Base-by-base conservation (phyloP, 495 filamentous ascomycete genomes). In the Ramalina peruviana region DNA sequence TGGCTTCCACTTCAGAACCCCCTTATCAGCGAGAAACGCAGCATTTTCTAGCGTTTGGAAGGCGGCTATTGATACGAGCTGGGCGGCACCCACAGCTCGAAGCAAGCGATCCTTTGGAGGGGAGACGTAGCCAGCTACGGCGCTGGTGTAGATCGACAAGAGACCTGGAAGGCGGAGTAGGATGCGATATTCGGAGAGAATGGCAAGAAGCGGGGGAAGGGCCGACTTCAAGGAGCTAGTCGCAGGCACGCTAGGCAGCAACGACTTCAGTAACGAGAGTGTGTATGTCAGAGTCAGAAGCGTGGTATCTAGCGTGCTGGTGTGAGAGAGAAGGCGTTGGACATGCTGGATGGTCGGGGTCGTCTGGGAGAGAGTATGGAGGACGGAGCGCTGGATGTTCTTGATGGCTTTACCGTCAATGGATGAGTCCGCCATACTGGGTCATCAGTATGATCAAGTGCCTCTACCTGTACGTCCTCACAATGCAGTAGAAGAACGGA, bases 11-110 rank as follows among this genome's bases (percentile, higher is more conserved):
- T 69, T 71, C 26, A 94, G 58, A 0, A 94, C 72, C 16, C 78
- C 77, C 56, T 86, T 85, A 19, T 67, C 61, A 5, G 81, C 75
- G 9, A 97, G 72, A 67, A 84, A 94, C 9, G 82, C 83, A 6
- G 72, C 78, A 63, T 95, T 95, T 71, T 97, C 90, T 27, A 94
- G 73, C 10, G 72, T 60, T 65, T 96, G 90, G 68, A 83, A 88
- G 4, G 72, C 54, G 13, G 82, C 61, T 62, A 81, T 83, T 16
- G 72, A 72, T 10, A 70, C 43, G 9, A 95, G 72, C 58, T 94
- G 86, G n/a, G 76, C 63, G 57, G 75, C 76, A 12, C 77, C 76
- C 17, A 95, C 61, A 16, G 58, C 52, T 58, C 67, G 58, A 49
- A 77, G 53, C 39, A 74, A 43, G 40, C 49, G 59, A 56, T 78